These are phyloP conservation scores for Sporothrix globosa DNA, from an alignment of 2,329 filamentous ascomycete genomes.

Conservation along the genomic window DNA sequence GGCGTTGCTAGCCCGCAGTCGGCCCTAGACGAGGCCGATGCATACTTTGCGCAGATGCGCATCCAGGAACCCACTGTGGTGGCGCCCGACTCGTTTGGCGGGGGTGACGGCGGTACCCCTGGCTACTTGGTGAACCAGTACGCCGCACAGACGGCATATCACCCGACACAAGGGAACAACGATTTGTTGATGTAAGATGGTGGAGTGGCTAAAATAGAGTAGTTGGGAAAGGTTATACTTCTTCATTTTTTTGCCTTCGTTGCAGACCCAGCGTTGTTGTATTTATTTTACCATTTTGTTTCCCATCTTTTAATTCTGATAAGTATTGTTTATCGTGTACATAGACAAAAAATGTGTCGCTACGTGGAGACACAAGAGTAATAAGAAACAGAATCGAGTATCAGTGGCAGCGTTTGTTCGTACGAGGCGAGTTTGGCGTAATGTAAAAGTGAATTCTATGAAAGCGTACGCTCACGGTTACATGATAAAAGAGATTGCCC, in stretches of 20 bases:
- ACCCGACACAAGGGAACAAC: conserved; percentile 69
- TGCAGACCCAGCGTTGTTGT: conserved; percentile 8
- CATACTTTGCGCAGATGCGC: conserved; percentile 81
- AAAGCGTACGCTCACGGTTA: conserved; percentile 5
- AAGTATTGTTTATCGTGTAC: not conserved
- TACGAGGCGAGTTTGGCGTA: not conserved
- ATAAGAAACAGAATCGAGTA: not conserved
- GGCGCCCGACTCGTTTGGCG: conserved; percentile 64
- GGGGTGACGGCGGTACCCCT: conserved; percentile 56
- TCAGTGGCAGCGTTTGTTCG: not conserved
- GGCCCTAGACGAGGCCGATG: conserved; percentile 82
- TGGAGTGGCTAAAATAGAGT: not conserved
- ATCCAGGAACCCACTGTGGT: conserved; percentile 60
- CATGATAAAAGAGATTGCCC: conserved; percentile 4
- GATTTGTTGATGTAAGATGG: conserved; percentile 63
- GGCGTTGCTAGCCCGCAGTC: conserved; percentile 65
- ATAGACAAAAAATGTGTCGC: not conserved
- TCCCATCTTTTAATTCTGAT: not conserved
- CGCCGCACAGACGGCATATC: conserved; percentile 73
- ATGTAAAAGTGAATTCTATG: conserved; percentile 9
- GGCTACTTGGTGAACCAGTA: conserved; percentile 81
- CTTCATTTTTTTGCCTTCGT: not conserved
- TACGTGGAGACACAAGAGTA: not conserved
- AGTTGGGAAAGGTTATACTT: not conserved
- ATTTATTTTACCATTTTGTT: not conserved